Conservation (phyloP, 495 filamentous ascomycete species). For the Filosporella fistucella region DNA sequence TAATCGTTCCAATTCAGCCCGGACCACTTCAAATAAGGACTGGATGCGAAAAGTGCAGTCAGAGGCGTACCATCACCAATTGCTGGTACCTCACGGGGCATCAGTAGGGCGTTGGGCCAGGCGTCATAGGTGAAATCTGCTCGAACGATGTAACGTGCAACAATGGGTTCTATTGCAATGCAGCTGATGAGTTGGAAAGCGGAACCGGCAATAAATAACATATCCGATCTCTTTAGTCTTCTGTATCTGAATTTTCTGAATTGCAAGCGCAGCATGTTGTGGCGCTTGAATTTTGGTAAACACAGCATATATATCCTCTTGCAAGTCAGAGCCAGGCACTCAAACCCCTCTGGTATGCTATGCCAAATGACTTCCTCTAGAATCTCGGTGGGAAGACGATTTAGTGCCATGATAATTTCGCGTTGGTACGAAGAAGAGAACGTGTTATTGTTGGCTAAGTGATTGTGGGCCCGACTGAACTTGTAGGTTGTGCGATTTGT, state of each 20-base stretch:
- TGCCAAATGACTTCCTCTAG: constrained; percentile 27
- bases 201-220: constrained; percentile 13
- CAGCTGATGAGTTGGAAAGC: constrained; percentile 27
- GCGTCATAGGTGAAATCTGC: constrained; percentile 28
- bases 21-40: constrained; percentile 27
- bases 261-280: constrained; percentile 31
- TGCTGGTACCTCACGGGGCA: constrained; percentile 7
- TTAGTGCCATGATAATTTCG: too few relatives aligned
- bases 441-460: constrained; percentile 1
- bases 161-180: constrained; percentile 31
- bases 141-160: constrained; percentile 30
- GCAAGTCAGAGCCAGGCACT: constrained; percentile 35
- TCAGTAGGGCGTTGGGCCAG: constrained; percentile 6
- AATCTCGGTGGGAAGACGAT: constrained; percentile 25
- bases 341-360: constrained; percentile 34
- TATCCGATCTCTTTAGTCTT: neutral
- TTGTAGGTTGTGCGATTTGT: neutral
- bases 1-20: constrained; percentile 34
- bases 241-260: constrained; percentile 30
- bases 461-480: neutral
- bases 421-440: too few relatives aligned
- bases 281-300: constrained; percentile 24
- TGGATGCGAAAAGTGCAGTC: constrained; percentile 27
- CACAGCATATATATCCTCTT: constrained; percentile 17
- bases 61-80: constrained; percentile 24